These are phyloP conservation scores for Comarum palustre DNA, from an alignment of 306 rosid species.

Conservation along the genomic window DNA sequence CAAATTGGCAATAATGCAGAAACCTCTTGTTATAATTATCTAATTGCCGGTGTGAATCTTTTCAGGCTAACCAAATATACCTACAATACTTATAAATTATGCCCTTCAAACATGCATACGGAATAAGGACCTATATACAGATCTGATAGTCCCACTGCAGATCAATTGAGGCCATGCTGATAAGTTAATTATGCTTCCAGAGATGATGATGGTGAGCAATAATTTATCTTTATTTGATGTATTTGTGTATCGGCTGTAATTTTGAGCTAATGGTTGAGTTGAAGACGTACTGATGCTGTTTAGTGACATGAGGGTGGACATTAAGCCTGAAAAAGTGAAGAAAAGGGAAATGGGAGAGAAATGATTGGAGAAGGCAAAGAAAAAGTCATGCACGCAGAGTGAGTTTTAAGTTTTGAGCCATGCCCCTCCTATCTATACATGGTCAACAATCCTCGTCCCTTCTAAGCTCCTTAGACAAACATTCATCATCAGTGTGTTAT, in stretches of 20 bases:
- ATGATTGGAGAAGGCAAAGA: constrained; percentile 32
- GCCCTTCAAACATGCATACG: background rate
- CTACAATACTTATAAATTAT: too few relatives aligned
- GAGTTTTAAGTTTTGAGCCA: constrained; percentile 32
- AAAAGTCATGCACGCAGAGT: constrained; percentile 43
- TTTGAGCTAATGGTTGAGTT: too few relatives aligned
- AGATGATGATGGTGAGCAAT: background rate
- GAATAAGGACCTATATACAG: background rate
- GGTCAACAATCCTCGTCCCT: constrained; percentile 45
- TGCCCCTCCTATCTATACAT: constrained; percentile 17
- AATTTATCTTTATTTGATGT: background rate
- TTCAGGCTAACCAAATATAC: background rate
- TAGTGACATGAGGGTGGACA: background rate
- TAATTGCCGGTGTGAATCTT: background rate
- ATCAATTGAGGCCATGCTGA: background rate
- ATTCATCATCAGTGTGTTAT: background rate
- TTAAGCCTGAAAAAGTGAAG: constrained; percentile 22
- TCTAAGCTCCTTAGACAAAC: constrained; percentile 17
- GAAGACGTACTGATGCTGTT: too few relatives aligned
- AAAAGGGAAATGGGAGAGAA: constrained; percentile 27
- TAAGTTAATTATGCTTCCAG: background rate
- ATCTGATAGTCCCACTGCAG: background rate
- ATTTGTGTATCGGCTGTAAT: background rate
- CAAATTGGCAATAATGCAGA: too few relatives aligned
- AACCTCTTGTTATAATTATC: background rate